Evolutionary conservation across 371 early-diverging fungal species (phyloP), one percentile per base, ranked within the genome.

Genomic region (Apophysomyces elegans): DNA sequence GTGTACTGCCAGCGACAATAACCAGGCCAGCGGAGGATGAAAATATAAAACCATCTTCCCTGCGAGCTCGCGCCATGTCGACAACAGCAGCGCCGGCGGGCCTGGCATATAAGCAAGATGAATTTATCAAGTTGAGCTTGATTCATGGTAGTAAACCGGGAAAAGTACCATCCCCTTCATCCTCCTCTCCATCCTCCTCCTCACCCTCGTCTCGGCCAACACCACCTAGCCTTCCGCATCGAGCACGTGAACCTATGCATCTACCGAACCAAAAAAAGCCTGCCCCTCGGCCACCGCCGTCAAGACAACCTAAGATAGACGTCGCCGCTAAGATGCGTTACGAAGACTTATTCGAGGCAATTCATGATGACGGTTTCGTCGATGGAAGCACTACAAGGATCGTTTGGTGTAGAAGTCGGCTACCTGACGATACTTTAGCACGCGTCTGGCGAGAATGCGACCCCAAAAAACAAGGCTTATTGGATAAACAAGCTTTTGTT

Each of bases 391-490:
- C 79, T 2, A 72, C 63, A 0, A 65, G 62, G 35, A 32, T 67
- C 16, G 67, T 82, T 3, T 82, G 82, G 82, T 36, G 63, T 13
- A 69, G 74, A 50, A 82, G 82, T 32, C 65, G 61, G 44, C 35
- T 82, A 7, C 54, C 73, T 1, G 71, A 73, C 38, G 74, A 77
- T 43, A 62, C 64, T 4, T 61, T 82, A n/a, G 76, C 79, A 16
- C 56, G 63, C 54, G 67, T 82, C 39, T 82, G 82, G 82, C 67
- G 64, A 35, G 75, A 82, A 41, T 79, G 79, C 61, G 79, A 79
- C 64, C 78, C 74, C 14, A 63, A 77, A 18, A 61, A 68, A 8
- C 68, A 63, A 16, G 82, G 82, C 18, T 60, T 82, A 61, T 69
- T 82, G 38, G 76, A 82, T 61, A 79, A 73, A 61, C 56, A 70